Base-by-base conservation (phyloP, 75 land plant species). In the Isoetes taiwanensis region DNA sequence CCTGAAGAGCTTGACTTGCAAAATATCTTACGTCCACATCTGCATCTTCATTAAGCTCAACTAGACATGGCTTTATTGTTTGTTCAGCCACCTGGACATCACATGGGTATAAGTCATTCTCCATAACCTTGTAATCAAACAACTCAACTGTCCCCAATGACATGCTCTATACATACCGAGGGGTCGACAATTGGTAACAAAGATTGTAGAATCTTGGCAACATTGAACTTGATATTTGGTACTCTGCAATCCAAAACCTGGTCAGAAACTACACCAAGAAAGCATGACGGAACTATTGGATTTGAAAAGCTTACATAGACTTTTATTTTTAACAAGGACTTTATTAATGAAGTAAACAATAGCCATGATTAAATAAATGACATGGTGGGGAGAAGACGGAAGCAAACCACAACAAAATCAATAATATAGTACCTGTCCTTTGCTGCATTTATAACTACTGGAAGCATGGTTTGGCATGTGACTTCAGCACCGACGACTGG, bases 211-310 rank as follows among this genome's bases (percentile, higher is more conserved):
- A 90, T 86, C 67, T 90, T 90, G 17, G 97, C 97, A 30, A 86
- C 97, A 67, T 90, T 90, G 69, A 90, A 90, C 60, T 90, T 90
- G 59, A 90, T 86, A 54, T 90, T 90, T 56, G 97, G 97, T 4
- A 90, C 94, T 69, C 97, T 90, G 93, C 27, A 43, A 34, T 31
- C 34, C 23, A 1, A 17, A 58, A 38, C 57, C 23, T 31, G 12
- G 12, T 37, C 39, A 9, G 14, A 37, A 37, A 9, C 14, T 37
- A 37, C 39, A 37, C 39, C 39, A 37, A 37, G 14, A 14, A 37
- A 9, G 9, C 9, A 9, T 10, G 39, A 9, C 12, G 9, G 39
- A 37, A 37, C 39, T 14, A 10, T 14, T 37, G 12, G n/a, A n/a
- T n/a, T n/a, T n/a, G n/a, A n/a, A n/a, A n/a, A n/a, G n/a, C n/a